A percentile compares a stretch with the other conserved stretches of the same genome.
Conservation (phyloP, 352 stramenopile genomes). For the Phytophthora sojae region DNA sequence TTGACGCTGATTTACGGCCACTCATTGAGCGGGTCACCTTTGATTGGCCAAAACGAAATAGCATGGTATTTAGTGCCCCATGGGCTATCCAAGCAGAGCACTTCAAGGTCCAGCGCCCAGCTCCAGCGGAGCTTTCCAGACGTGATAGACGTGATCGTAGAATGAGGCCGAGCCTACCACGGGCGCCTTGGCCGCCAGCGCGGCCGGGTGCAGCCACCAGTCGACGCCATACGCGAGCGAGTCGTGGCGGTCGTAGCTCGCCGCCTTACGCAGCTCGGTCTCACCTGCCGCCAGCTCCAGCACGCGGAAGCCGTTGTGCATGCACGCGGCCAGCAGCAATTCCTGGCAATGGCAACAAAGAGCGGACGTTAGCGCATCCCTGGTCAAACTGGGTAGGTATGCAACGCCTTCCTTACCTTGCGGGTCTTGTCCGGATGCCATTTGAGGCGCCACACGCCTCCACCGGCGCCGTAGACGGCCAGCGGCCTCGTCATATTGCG, state of each 20-base stretch:
- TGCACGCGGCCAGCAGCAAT: constrained; percentile 79
- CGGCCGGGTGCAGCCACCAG: constrained; percentile 68
- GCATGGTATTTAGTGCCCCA: constrained; percentile 5
- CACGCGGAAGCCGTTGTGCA: constrained; percentile 90
- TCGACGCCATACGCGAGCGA: constrained; percentile 89
- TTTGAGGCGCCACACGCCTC: constrained; percentile 87
- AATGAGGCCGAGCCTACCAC: constrained; percentile 84
- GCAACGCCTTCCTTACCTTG: constrained; percentile 51
- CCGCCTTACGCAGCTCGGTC: constrained; percentile 26
- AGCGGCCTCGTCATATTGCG: constrained; percentile 69
- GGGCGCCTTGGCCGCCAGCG: constrained; percentile 44
- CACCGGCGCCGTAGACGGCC: constrained; percentile 54
- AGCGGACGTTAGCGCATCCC: constrained; percentile 8
- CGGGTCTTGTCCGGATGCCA: constrained; percentile 64
- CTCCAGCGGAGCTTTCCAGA: constrained; percentile 45
- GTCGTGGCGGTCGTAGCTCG: constrained; percentile 64
- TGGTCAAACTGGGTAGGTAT: background rate
- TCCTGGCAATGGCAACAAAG: constrained; percentile 45
- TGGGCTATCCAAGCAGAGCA: constrained; percentile 13
- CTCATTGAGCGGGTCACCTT: background rate
- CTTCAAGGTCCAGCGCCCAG: constrained; percentile 18
- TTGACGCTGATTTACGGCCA: constrained; percentile 3
- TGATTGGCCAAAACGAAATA: no score
- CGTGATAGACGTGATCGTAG: constrained; percentile 83
- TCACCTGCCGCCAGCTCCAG: constrained; percentile 31